Evolutionary conservation across 1,139 yeast genomes (phyloP), one percentile per base, ranked within the genome.

Genomic region (Wickerhamiella infanticola): DNA sequence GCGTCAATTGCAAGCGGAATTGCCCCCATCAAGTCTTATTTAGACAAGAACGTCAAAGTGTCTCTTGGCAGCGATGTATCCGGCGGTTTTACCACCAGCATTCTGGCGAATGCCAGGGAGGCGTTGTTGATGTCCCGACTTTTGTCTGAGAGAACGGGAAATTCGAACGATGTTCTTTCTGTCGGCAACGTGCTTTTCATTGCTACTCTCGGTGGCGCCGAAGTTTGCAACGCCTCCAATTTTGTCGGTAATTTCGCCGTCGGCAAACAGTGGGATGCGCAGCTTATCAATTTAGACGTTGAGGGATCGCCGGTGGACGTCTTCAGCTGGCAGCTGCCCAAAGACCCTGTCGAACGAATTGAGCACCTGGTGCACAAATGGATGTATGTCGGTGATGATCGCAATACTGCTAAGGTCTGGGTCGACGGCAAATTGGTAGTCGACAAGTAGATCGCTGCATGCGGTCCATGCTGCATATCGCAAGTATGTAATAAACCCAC

Each of bases 381-480:
- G 98, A 67, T 88, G n/a, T 90, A 85, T 60, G 75, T 78, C 49
- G 98, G 97, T 35, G 98, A 90, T 63, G 95, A 90, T 61, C 72
- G 98, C 58, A 90, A 90, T 60, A 79, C 93, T 40, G 58, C 66
- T 11, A 69, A 68, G 47, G 96, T 90, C 11, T 90, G 85, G 84
- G 88, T 88, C 36, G 75, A 77, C 56, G 98, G 98, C 3, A 65
- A 73, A 51, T 55, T 65, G 41, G 81, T 79, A 11, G 65, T 74
- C 6, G 66, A 70, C 50, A 75, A 74, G 52, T 3, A 13, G 5
- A 23, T 24, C 33, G 31, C 18, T 4, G 7, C 18, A 18, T 18
- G 18, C 18, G 18, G 18, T 18, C 18, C 18, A 11, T 9, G 35
- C 35, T 31, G n/a, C 35, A 11, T 8, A 9, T 31, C 11, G 8